phyloP scores from a whole-genome alignment of 2,329 filamentous ascomycete species.

The Aspergillus fumigatus region DNA sequence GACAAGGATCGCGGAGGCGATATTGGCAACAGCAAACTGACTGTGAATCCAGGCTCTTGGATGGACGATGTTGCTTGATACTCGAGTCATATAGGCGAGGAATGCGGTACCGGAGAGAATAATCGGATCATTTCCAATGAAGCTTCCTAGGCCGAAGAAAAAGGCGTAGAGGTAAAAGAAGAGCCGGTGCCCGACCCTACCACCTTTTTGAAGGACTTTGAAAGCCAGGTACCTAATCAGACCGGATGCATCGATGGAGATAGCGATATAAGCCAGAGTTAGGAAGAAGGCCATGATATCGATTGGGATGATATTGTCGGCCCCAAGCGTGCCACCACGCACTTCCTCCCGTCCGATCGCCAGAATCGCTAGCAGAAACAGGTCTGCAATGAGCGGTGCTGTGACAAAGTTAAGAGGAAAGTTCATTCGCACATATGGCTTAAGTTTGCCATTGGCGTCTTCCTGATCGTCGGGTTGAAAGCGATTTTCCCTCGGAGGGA shows the following conservation, averaged over 20 bases:
- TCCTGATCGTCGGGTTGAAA: conserved; percentile 15
- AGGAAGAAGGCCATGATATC: conserved; percentile 74
- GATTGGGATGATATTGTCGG: conserved; percentile 62
- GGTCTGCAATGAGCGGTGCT: conserved; percentile 64
- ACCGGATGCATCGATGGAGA: conserved; percentile 71
- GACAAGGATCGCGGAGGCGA: conserved; percentile 69
- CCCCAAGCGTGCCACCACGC: conserved; percentile 62
- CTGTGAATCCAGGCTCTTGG: conserved; percentile 69
- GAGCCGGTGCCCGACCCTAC: conserved; percentile 61
- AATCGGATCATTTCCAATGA: conserved; percentile 72
- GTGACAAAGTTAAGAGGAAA: conserved; percentile 69
- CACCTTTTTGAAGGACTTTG: conserved; percentile 64
- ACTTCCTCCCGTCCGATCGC: conserved; percentile 66
- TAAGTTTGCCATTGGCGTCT: conserved; percentile 15
- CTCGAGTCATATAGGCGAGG: conserved; percentile 70
- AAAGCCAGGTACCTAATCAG: conserved; percentile 67
- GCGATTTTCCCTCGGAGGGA: conserved; percentile 39
- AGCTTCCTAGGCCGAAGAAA: conserved; percentile 63
- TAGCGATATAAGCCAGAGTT: conserved; percentile 69
- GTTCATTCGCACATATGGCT: conserved; percentile 46
- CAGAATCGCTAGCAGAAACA: conserved; percentile 65
- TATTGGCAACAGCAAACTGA: conserved; percentile 69
- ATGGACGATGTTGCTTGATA: conserved; percentile 67
- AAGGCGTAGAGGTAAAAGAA: conserved; percentile 71
- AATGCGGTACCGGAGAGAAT: conserved; percentile 71